These are phyloP conservation scores for Cicer chorassanicum DNA, from an alignment of 306 rosid genomes.

Conservation along the genomic window DNA sequence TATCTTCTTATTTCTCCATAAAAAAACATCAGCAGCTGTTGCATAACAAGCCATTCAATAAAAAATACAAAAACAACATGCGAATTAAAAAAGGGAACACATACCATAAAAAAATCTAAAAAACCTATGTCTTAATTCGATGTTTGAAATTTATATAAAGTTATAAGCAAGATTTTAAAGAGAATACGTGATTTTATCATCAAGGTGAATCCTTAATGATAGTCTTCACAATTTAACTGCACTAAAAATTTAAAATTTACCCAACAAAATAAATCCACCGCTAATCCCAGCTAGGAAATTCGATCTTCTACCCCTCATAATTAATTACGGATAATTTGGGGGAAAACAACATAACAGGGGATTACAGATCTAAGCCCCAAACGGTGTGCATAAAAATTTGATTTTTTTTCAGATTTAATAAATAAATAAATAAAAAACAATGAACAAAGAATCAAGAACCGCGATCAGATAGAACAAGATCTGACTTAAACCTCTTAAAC, in stretches of 20 bases:
- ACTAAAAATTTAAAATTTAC: background rate
- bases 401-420: background rate
- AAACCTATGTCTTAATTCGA: background rate
- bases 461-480: constrained; percentile 29
- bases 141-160: background rate
- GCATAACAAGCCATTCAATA: constrained; percentile 38
- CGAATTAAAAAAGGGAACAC: background rate
- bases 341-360: background rate
- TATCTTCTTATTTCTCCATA: constrained; percentile 94
- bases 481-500: constrained; percentile 42
- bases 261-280: background rate
- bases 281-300: constrained; percentile 15
- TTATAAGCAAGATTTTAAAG: background rate
- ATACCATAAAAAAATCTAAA: background rate
- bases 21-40: constrained; percentile 88
- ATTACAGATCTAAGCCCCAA: constrained; percentile 42
- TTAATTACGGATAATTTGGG: background rate
- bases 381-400: background rate
- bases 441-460: background rate
- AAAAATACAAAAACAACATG: background rate
- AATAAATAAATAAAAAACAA: background rate
- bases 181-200: background rate
- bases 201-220: background rate
- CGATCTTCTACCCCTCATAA: background rate
- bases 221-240: background rate